A percentile compares a stretch with the other conserved stretches of the same genome.
Conservation (phyloP, 192 early-diverging fungal species). For the Podila clonocystis region DNA sequence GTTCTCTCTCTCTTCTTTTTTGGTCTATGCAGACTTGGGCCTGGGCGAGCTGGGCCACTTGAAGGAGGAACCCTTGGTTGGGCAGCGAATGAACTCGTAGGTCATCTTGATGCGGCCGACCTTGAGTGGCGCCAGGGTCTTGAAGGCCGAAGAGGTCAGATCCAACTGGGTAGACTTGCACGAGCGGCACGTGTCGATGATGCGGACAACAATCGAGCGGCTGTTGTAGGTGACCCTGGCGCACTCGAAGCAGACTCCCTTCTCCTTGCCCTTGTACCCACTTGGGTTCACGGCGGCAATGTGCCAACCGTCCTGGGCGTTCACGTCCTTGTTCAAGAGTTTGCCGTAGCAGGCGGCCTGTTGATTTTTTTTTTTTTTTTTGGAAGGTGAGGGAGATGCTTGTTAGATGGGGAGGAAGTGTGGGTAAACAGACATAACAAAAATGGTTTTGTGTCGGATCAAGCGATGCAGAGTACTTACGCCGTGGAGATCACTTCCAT, state of each 20-base stretch:
- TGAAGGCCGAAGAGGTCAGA: constrained; percentile 21
- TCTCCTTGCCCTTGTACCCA: constrained; percentile 3
- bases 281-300: constrained; percentile 26
- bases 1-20: too few relatives aligned
- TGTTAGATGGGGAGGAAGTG: neutral
- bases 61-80: constrained; percentile 3
- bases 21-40: neutral
- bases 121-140: constrained; percentile 2
- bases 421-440: neutral
- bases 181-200: constrained; percentile 41
- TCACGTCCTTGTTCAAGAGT: constrained; percentile 21
- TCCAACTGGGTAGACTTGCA: constrained; percentile 26
- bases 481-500: constrained; percentile 23
- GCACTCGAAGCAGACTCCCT: constrained; percentile 29
- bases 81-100: constrained; percentile 33
- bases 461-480: constrained; percentile 14
- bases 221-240: constrained; percentile 21
- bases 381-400: neutral
- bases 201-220: constrained; percentile 26
- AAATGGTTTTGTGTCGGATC: neutral
- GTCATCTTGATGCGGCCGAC: constrained; percentile 20
- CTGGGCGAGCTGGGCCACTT: constrained; percentile 44
- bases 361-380: too few relatives aligned
- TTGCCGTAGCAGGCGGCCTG: constrained; percentile 37
- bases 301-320: constrained; percentile 37